Evolutionary conservation across 2,329 filamentous ascomycete species (phyloP), one percentile per base, ranked within the genome.

Genomic region (Colletotrichum horii): DNA sequence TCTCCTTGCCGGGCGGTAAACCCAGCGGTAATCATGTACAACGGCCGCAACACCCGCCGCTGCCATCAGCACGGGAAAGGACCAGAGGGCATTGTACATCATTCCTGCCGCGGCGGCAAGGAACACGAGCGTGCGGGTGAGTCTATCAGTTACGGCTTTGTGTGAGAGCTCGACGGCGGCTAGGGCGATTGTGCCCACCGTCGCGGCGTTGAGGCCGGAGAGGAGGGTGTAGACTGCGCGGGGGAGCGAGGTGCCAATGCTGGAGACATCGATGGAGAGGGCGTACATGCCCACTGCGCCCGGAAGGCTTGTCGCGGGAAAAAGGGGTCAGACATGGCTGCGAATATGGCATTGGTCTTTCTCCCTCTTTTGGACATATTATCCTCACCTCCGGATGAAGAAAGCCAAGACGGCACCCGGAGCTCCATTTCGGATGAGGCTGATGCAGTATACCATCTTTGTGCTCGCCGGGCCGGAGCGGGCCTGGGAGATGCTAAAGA

Each of bases 71-170:
- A 91, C 80, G 0, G 93, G 93, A 66, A 94, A 94, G 77, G 93
- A 94, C 93, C 93, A 94, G 0, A 94, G 83, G 0, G 92, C 89
- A 65, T 90, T 93, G 79, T 94, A 94, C 65, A 92, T 87, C 76
- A 94, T 82, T 0, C 92, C 93, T 0, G 91, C 92, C 26, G 88
- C 88, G 1, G 86, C 93, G 8, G 89, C 89, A 9, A 92, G 80
- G 22, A 93, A 91, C 1, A 94, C 90, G 3, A 94, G 78, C 3
- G 92, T 85, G 6, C 92, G 85, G 0, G 92, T 91, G 12, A 93
- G 43, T 32, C 85, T 85, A 79, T 94, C 92, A 3, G 88, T 90
- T 72, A 94, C 92, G 1, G 92, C 90, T 79, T 93, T 94, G 26
- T 91, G 85, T 0, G 92, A 88, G 2, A 94, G 85, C 80, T 93